Evolutionary conservation across 1,139 yeast species (phyloP).

Genomic region (Diutina pseudorugosa): DNA sequence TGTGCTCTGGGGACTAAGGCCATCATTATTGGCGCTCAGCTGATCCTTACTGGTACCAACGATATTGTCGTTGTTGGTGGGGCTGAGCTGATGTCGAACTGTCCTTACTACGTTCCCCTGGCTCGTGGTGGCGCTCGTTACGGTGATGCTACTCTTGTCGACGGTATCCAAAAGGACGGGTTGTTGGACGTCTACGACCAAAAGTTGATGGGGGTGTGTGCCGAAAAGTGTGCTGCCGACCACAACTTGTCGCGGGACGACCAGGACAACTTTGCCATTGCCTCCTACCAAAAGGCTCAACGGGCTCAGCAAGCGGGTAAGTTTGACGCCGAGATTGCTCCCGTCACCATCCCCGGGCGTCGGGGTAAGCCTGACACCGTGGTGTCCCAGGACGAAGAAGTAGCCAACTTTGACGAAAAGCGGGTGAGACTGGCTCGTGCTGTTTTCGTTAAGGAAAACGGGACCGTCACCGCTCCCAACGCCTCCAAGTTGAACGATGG

Average conservation of each 20-base stretch:
- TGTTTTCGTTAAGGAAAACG: constrained; percentile 83
- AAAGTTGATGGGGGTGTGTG: constrained; percentile 89
- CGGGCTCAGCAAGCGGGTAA: constrained; percentile 70
- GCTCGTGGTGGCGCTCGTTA: constrained; percentile 84
- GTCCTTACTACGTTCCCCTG: constrained; percentile 83
- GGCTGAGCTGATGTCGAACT: constrained; percentile 93
- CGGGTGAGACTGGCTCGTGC: constrained; percentile 76
- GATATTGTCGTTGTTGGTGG: constrained; percentile 96
- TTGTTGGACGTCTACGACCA: constrained; percentile 80
- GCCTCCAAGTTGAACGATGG: constrained; percentile 96
- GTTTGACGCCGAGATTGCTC: constrained; percentile 69
- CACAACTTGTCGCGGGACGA: constrained; percentile 51
- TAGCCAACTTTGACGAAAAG: constrained; percentile 59
- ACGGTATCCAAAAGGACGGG: constrained; percentile 88
- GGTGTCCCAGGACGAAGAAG: constrained; percentile 64
- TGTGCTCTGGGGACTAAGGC: constrained; percentile 97
- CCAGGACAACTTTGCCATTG: constrained; percentile 61
- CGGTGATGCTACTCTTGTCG: constrained; percentile 69
- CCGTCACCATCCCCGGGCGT: constrained; percentile 75
- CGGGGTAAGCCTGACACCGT: constrained; percentile 86
- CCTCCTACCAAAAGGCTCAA: constrained; percentile 68
- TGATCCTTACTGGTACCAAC: constrained; percentile 79
- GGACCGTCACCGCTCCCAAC: constrained; percentile 94
- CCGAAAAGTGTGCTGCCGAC: constrained; percentile 87
- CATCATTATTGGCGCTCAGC: constrained; percentile 79